Conservation (phyloP, 139 green algal genomes). For the Tetradesmus lagerheimii region DNA sequence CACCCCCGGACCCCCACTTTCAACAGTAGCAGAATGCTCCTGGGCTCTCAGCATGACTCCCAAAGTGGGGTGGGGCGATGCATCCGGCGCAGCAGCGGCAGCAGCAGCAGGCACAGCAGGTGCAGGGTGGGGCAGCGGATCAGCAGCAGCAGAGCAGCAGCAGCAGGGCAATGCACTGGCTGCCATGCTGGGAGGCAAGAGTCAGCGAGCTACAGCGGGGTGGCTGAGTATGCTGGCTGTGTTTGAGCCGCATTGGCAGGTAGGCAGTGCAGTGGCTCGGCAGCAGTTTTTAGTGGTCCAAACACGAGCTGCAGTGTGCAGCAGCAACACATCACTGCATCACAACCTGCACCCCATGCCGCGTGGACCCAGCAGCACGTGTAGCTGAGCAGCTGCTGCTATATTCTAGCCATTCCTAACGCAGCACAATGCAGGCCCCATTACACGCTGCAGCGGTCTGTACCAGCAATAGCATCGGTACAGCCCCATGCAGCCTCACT, state of each 20-base stretch:
- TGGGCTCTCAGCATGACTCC: slow-evolving; percentile 82
- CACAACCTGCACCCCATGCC: no score
- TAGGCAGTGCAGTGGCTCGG: slow-evolving; percentile 44
- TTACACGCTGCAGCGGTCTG: no score
- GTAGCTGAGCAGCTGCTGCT: no score
- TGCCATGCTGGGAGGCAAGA: background rate
- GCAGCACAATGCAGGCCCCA: no score
- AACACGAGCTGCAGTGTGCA: no score
- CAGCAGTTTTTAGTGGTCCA: no score
- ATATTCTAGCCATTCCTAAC: no score
- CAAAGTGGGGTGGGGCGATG: slow-evolving; percentile 86
- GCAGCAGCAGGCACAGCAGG: background rate
- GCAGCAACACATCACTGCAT: no score
- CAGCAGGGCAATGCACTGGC: slow-evolving; percentile 73
- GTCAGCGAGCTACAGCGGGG: slow-evolving; percentile 88
- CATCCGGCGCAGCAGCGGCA: slow-evolving; percentile 72
- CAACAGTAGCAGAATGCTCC: slow-evolving; percentile 55
- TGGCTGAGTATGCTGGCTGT: slow-evolving; percentile 94
- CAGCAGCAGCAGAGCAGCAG: background rate
- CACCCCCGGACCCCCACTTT: slow-evolving; percentile 29
- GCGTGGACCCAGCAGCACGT: no score
- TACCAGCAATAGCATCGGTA: no score
- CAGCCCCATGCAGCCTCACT: background rate
- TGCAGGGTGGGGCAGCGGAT: background rate
- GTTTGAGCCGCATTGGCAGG: slow-evolving; percentile 99